Base-by-base conservation (phyloP, 163 green algal genomes). In the Chlamydomonas reinhardtii region DNA sequence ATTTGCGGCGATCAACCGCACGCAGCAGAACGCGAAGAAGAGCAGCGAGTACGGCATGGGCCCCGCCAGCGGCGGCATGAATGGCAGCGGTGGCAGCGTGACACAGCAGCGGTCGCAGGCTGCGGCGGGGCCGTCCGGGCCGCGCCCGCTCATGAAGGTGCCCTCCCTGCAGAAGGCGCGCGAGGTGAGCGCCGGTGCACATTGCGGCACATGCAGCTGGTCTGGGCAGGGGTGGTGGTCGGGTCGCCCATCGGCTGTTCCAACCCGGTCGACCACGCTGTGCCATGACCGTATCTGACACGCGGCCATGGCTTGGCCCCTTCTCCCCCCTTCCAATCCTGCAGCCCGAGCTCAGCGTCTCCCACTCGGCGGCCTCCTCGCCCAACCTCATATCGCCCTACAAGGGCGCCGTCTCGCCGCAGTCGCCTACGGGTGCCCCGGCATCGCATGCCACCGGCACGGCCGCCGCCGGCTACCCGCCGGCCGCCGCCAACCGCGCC, bases 11-110 rank as follows among this genome's bases (percentile, higher is more conserved):
- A 54, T 85, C 52, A 85, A 85, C 70, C 79, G 79, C 52, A 85
- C 79, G 48, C 79, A 85, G 79, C 79, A 85, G 70, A 85, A 70
- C 69, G 79, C 79, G 5, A 85, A 85, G 54, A 85, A 85, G 48
- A 78, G 68, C 68, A 78, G 68, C 68, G 79, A 85, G 54, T 77
- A 73, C 52, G 79, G 79, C 32, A 70, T 35, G 27, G 66, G 48
- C 29, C 52, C 78, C 19, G 25, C 31, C 22, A 68, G 78, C 78
- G 32, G 29, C 43, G 74, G 35, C 27, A 6, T 25, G 52, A 69
- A 15, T 4, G 43, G 27, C 39, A 27, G 37, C 52, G 66, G 66
- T 35, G 69, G 34, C 69, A 24, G 34, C 31, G 2, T 15, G 29
- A 43, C 31, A 16, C 48, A 56, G 48, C 48, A 56, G 48, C 31